Evolutionary conservation across 2,329 filamentous ascomycete species (phyloP).

Genomic region (Cladosporium sp.): DNA sequence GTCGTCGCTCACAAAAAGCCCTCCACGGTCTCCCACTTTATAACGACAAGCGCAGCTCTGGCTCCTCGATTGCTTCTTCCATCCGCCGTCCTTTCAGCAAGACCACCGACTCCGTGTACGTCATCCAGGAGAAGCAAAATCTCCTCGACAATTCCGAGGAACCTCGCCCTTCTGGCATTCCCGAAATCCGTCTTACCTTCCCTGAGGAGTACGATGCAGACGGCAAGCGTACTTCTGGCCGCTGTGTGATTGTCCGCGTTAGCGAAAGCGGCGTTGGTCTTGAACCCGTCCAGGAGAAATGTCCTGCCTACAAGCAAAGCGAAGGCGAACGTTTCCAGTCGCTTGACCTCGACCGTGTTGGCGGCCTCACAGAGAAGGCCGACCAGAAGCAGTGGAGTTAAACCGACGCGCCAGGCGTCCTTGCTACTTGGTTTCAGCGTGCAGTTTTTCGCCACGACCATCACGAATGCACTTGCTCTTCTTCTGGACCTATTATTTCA

Average conservation of each 20-base stretch:
- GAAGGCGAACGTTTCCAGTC: slow-evolving; percentile 78
- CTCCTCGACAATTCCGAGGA: slow-evolving; percentile 74
- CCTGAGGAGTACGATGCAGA: slow-evolving; percentile 87
- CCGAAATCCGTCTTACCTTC: slow-evolving; percentile 97
- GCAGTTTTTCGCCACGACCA: slow-evolving; percentile 17
- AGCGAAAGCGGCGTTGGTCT: slow-evolving; percentile 86
- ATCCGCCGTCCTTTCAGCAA: slow-evolving; percentile 60
- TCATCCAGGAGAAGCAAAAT: slow-evolving; percentile 77
- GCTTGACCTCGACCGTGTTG: slow-evolving; percentile 90
- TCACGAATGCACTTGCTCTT: slow-evolving; percentile 21
- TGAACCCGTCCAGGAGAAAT: slow-evolving; percentile 75
- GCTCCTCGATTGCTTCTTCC: slow-evolving; percentile 44
- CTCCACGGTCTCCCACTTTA: slow-evolving; percentile 67
- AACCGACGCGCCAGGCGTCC: slow-evolving; percentile 9
- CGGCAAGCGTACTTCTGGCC: slow-evolving; percentile 78
- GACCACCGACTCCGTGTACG: slow-evolving; percentile 64
- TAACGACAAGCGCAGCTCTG: slow-evolving; percentile 58
- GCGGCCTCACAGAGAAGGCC: slow-evolving; percentile 89
- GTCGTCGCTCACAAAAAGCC: slow-evolving; percentile 50
- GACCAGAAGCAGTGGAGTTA: slow-evolving; percentile 18
- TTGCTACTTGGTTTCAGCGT: slow-evolving; percentile 14
- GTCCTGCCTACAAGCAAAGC: slow-evolving; percentile 87
- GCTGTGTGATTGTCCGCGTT: slow-evolving; percentile 87
- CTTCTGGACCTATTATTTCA: slow-evolving; percentile 7
- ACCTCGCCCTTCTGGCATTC: slow-evolving; percentile 71